Conservation (phyloP, 148 eudicot genomes). For the Chenopodium formosanum region DNA sequence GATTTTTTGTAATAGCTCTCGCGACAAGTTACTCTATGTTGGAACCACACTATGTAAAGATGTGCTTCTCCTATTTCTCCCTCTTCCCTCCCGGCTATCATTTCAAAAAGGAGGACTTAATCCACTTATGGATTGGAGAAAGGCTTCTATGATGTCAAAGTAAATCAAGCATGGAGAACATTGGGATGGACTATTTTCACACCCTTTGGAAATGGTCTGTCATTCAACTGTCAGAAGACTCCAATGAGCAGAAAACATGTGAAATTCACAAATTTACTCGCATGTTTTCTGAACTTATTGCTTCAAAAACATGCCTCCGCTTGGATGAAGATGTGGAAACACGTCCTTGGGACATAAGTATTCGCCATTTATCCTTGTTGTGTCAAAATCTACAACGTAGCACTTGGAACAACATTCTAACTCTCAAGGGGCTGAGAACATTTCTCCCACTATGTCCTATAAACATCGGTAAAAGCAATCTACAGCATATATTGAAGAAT, state of each 20-base stretch:
- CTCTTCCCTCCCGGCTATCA: neutral
- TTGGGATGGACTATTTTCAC: neutral
- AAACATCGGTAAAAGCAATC: neutral
- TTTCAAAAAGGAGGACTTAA: neutral
- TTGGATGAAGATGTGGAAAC: neutral
- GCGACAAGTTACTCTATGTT: neutral
- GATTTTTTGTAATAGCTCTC: neutral
- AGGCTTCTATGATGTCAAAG: neutral
- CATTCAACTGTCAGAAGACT: neutral
- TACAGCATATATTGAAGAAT: neutral
- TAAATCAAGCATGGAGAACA: neutral
- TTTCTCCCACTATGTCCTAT: neutral
- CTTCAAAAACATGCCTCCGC: neutral
- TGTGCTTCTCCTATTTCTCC: neutral
- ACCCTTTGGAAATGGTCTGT: neutral
- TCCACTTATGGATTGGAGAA: constrained; percentile 2
- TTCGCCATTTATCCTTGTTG: neutral
- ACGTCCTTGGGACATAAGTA: neutral
- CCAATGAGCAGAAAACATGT: neutral
- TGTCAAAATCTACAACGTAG: neutral
- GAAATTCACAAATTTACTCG: neutral
- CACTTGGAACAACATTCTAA: neutral
- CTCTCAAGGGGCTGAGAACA: neutral
- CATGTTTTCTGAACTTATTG: neutral
- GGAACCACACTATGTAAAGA: neutral